Percentiles rank a stretch among this genome's conserved stretches.
phyloP scores from a whole-genome alignment of 306 rosid genomes.

The Amphicarpaea edgeworthii region DNA sequence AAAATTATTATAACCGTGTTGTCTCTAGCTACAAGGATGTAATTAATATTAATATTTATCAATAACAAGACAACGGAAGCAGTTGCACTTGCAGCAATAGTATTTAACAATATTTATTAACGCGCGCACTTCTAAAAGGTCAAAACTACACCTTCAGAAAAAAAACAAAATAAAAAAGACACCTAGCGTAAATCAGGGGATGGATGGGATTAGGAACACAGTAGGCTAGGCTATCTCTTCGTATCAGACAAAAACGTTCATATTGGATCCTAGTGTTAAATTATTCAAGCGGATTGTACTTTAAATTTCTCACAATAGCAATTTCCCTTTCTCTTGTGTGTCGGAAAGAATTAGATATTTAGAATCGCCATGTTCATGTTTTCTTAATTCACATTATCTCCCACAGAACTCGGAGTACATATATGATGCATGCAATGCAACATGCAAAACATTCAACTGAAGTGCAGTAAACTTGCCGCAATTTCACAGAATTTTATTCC shows the following conservation, averaged over 20 bases:
- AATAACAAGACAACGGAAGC: constrained; percentile 42
- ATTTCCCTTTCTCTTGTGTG: not conserved
- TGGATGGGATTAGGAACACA: constrained; percentile 8
- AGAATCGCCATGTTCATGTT: not conserved
- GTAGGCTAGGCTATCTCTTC: constrained; percentile 31
- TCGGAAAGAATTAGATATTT: not conserved
- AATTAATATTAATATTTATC: constrained; percentile 37
- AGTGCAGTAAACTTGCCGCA: not conserved
- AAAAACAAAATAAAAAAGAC: constrained; percentile 33
- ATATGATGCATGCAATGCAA: not conserved
- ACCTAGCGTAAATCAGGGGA: constrained; percentile 41
- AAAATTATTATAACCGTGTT: constrained; percentile 35
- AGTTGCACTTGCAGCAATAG: constrained; percentile 46
- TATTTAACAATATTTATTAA: constrained; percentile 18
- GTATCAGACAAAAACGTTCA: constrained; percentile 36
- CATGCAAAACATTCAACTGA: not conserved
- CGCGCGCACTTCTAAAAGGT: constrained; percentile 48
- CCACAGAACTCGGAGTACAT: not conserved
- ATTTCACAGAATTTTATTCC: not conserved
- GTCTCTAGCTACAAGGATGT: constrained; percentile 35
- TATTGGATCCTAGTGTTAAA: constrained; percentile 41
- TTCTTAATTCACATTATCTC: constrained; percentile 2
- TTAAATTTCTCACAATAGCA: constrained; percentile 32
- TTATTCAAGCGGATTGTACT: constrained; percentile 42
- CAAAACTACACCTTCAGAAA: constrained; percentile 40